Conservation (phyloP, 148 eudicot genomes). For the Amaranthus palmeri region DNA sequence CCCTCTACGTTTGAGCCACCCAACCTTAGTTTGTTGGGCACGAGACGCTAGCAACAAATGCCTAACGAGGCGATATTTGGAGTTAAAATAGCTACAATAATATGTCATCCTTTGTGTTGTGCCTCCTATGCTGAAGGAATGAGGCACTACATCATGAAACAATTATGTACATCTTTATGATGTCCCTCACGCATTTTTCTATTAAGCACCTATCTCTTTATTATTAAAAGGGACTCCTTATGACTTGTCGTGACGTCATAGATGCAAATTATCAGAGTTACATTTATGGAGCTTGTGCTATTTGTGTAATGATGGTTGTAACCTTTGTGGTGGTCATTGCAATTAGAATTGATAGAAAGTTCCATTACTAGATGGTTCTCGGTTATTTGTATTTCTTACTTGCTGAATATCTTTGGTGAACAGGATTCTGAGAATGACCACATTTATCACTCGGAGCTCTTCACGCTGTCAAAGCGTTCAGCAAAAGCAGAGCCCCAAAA, state of each 20-base stretch:
- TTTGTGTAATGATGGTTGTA: not conserved
- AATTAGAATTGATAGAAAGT: not conserved
- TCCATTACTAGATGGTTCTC: not conserved
- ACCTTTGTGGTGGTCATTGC: not conserved
- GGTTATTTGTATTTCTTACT: not conserved
- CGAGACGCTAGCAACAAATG: too few relatives aligned
- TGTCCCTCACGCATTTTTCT: too few relatives aligned
- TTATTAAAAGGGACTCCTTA: not conserved
- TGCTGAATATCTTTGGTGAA: constrained; percentile 2
- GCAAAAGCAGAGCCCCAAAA: constrained; percentile 89
- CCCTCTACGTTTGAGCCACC: too few relatives aligned
- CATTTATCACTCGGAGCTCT: constrained; percentile 93
- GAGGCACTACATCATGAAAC: too few relatives aligned
- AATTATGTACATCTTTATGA: too few relatives aligned
- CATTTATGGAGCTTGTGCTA: not conserved
- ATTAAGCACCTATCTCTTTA: too few relatives aligned
- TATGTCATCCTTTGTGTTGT: too few relatives aligned
- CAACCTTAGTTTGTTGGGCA: too few relatives aligned
- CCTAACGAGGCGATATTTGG: too few relatives aligned
- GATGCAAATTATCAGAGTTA: not conserved
- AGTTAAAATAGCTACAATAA: too few relatives aligned
- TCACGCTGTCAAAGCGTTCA: constrained; percentile 73
- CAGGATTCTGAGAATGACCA: constrained; percentile 98
- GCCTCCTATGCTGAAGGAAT: too few relatives aligned
- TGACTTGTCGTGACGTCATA: not conserved